Base-by-base conservation (phyloP, 1,284 basidiomycete species). In the Puccinia triticina region DNA sequence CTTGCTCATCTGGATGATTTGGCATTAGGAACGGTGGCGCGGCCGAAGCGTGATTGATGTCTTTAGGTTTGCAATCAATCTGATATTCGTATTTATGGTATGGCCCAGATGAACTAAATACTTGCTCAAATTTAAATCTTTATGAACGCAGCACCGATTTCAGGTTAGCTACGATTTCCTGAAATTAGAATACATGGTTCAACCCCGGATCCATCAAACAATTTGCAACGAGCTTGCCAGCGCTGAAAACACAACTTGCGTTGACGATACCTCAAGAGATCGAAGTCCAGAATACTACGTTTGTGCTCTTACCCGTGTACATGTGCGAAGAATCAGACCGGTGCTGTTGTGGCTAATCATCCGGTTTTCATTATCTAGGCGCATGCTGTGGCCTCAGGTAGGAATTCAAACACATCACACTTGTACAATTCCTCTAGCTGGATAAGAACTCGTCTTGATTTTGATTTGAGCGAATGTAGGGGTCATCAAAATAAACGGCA, bases 401-500 rank as follows among this genome's bases (percentile, higher is more conserved):
- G 73, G 4, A 69, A 46, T 16, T 37, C 29, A 37, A 23, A 40
- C 37, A 37, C 26, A 48, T 26, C 53, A 12, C 23, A 32, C 43
- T 32, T 18, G 18, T 16, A 16, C 26, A 4, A 50, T 21, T 53
- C 34, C 66, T 14, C 1, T n/a, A 34, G 16, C 26, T 79, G 8
- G n/a, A 14, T 18, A 26, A 69, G 32, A 69, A 69, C 40, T 43
- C 7, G 4, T 43, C 4, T 7, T 43, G 40, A 43, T 43, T 43
- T 43, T 43, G 40, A 43, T 43, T 66, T 43, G 53, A 16, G 5
- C 26, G n/a, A 26, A 12, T 3, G 2, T 37, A 82, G 96, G 96
- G 2, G 93, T 97, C 29, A 97, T 95, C 16, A 94, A 93, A 8
- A 91, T 99, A 83, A 98, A 99, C 86, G 95, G 95, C 23, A 90